Evolutionary conservation across 495 filamentous ascomycete genomes (phyloP).

Genomic region (Oleoguttula mirabilis): DNA sequence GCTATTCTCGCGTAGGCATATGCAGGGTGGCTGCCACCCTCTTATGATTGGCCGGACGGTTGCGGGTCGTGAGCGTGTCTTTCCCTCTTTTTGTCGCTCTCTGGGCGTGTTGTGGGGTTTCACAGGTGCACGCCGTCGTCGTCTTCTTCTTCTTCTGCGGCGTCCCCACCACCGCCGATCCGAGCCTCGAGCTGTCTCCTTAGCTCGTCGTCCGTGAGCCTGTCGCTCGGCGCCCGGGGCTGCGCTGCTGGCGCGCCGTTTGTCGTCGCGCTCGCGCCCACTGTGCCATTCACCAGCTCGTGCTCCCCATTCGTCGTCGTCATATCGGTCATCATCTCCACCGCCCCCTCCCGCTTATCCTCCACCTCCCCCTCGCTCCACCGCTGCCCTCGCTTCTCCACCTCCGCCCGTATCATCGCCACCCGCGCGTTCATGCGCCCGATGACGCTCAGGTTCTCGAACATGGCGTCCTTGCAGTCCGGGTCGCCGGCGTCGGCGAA

Average conservation of each 20-base stretch:
- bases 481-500: slow-evolving; percentile 50
- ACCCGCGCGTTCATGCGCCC: slow-evolving; percentile 61
- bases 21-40: too few relatives aligned
- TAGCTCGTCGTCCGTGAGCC: slow-evolving; percentile 25
- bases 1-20: too few relatives aligned
- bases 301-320: slow-evolving; percentile 24
- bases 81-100: too few relatives aligned
- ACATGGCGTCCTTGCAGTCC: slow-evolving; percentile 56
- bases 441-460: slow-evolving; percentile 67
- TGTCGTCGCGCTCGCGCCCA: not conserved
- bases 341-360: slow-evolving; percentile 19
- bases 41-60: too few relatives aligned
- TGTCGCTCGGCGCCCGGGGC: slow-evolving; percentile 8
- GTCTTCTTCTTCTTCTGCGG: not conserved
- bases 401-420: slow-evolving; percentile 53
- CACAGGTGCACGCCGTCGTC: not conserved
- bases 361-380: slow-evolving; percentile 48
- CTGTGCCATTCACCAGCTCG: slow-evolving; percentile 17
- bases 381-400: slow-evolving; percentile 58
- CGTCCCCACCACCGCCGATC: slow-evolving; percentile 14
- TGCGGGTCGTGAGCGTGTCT: too few relatives aligned
- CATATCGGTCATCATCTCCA: slow-evolving; percentile 11
- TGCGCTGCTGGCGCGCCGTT: not conserved
- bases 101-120: too few relatives aligned
- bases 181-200: slow-evolving; percentile 18